These are phyloP conservation scores for Castanospermum australe DNA, from an alignment of 306 rosid genomes.

Conservation along the genomic window DNA sequence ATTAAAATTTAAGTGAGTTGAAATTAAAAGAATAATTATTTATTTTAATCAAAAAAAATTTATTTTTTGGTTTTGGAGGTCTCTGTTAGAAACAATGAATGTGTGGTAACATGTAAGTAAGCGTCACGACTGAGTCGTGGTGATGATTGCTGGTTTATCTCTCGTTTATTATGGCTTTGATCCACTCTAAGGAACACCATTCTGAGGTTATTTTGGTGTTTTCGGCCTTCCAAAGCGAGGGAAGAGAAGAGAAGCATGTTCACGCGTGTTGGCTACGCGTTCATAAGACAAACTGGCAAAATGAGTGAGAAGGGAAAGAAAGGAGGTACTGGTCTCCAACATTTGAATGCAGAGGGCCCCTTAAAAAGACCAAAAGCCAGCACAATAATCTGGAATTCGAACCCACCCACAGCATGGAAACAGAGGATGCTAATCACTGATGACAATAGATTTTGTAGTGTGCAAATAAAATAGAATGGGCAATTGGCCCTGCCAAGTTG, in stretches of 20 bases:
- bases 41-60: no score
- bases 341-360: neutral
- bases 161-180: no score
- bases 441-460: neutral
- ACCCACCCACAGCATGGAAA: neutral
- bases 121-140: no score
- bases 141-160: no score
- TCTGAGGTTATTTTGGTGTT: constrained; percentile 2
- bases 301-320: neutral
- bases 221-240: neutral
- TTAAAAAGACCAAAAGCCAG: neutral
- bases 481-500: neutral
- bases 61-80: no score
- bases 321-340: neutral
- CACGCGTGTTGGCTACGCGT: constrained; percentile 45
- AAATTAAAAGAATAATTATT: no score
- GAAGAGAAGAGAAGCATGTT: neutral
- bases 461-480: neutral
- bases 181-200: neutral
- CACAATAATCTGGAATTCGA: neutral
- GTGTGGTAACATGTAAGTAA: no score
- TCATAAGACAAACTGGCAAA: no score
- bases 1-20: no score
- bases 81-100: no score
- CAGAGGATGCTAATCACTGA: neutral